Evolutionary conservation across 371 early-diverging fungal species (phyloP), one percentile per base, ranked within the genome.

Genomic region (Apophysomyces trapeziformis): DNA sequence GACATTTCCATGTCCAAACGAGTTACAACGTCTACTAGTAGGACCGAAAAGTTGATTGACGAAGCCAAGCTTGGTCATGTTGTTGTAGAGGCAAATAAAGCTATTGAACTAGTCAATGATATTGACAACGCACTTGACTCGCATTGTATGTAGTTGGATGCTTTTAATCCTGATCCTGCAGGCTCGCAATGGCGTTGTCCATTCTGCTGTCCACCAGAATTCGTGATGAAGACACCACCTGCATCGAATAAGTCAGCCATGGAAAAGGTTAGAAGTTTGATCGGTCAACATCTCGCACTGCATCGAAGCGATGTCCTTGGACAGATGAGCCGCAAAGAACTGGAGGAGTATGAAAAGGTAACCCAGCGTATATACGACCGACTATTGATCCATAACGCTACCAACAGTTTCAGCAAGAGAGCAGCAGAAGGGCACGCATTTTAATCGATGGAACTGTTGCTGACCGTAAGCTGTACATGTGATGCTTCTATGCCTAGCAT

Each of bases 1-100:
- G 54, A 2, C 16, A 32, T 50, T 16, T 50, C 54, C 54, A 50
- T 50, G 54, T 50, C 54, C 54, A 50, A 50, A 50, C 54, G 54
- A 50, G 54, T 26, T 21, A 21, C 54, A 21, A 26, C 18, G 8
- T 9, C 18, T 16, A 9, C 54, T 11, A 50, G 21, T 11, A 50
- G 21, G 54, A 7, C 54, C 9, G 54, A 21, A 21, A 50, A 21
- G 18, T 21, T 50, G 54, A 50, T 50, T 21, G 21, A 50, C 16
- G 54, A 50, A 50, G 54, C 54, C 21, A 50, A 26, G 5, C 54
- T 16, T 50, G 54, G 54, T 21, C 54, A 50, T 21, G 54, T 50
- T 5, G 21, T 50, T 9, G 54, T 50, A 21, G 54, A 50, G 54
- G 54, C 21, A 21, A 21, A 21, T 50, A 26, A 2, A 41, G 13